Evolutionary conservation across 2,329 filamentous ascomycete genomes (phyloP), one percentile per base, ranked within the genome.

Genomic region (Claviceps pazoutovae): DNA sequence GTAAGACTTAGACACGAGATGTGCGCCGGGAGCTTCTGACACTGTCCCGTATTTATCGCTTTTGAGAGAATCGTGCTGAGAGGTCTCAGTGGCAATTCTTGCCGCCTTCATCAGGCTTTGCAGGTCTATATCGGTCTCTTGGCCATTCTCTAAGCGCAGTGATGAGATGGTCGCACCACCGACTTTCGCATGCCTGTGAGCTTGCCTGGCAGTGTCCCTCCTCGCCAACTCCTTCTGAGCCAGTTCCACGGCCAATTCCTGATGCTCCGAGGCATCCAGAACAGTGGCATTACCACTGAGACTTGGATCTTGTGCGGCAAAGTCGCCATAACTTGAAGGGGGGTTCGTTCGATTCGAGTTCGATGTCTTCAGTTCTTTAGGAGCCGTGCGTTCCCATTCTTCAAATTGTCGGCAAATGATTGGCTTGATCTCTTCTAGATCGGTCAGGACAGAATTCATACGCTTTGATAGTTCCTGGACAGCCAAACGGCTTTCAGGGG

Each of bases 371-470:
- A 39, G 16, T 58, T 64, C 8, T 68, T 66, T 46, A 2, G 71
- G 68, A 45, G 74, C 69, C 70, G 75, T 70, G 52, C 78, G 75
- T 53, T 74, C 65, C 77, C 86, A 91, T 51, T 77, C 74, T n/a
- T 83, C 74, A 62, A 87, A 82, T 14, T 83, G 77, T 55, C 75
- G 76, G 46, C 84, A 80, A 51, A 98, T 85, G 17, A 83, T 76
- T 0, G 88, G 88, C 61, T 89, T 93, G 52, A 96, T 74, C 8
- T 74, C 69, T 66, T 96, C 90, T 34, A 98, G 73, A 56, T 83
- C 79, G 55, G 75, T 72, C 14, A 95, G 67, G 17, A 88, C 83
- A 11, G 70, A 68, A 43, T 76, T 63, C 19, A 81, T 67, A 5
- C 74, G 74, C 13, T 70, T 70, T 19, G 74, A 62, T 8, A 79